A percentile compares a stretch with the other conserved stretches of the same genome.
Conservation (phyloP, 305 asterid species). For the Solanum chacoense region DNA sequence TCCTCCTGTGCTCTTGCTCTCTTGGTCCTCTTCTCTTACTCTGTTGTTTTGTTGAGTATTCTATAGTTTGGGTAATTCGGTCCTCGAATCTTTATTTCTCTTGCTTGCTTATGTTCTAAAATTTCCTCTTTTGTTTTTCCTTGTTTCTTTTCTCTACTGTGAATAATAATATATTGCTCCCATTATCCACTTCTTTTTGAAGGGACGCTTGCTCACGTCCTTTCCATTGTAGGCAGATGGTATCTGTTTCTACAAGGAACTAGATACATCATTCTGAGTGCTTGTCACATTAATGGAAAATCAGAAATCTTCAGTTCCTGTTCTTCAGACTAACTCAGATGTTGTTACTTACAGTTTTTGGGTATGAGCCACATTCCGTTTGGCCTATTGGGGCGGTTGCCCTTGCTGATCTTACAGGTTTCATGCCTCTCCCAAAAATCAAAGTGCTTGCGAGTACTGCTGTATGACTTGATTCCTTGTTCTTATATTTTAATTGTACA, state of each 20-base stretch:
- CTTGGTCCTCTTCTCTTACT: background rate
- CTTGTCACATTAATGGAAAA: background rate
- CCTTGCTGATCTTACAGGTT: conserved; percentile 73
- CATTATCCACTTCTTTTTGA: background rate
- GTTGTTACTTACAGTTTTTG: conserved; percentile 54
- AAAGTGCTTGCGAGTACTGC: conserved; percentile 93
- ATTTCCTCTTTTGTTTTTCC: background rate
- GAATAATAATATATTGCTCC: background rate
- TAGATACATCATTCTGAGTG: background rate
- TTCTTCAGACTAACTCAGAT: background rate
- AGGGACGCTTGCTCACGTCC: background rate
- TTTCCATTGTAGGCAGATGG: background rate
- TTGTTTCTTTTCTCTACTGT: background rate
- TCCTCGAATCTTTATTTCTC: background rate
- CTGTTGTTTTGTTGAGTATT: background rate
- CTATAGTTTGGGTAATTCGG: background rate
- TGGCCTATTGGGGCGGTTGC: conserved; percentile 90
- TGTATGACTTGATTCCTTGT: conserved; percentile 36
- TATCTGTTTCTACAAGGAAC: background rate
- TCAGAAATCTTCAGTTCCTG: background rate
- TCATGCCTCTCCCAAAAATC: conserved; percentile 69
- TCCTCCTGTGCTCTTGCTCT: background rate
- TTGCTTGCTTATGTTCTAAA: background rate
- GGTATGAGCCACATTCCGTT: conserved; percentile 96
- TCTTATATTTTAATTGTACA: background rate